A percentile compares a stretch with the other conserved stretches of the same genome.
Evolutionary conservation across 106 monocot genomes (phyloP).

Genomic region (Alisma plantagoaquatica): DNA sequence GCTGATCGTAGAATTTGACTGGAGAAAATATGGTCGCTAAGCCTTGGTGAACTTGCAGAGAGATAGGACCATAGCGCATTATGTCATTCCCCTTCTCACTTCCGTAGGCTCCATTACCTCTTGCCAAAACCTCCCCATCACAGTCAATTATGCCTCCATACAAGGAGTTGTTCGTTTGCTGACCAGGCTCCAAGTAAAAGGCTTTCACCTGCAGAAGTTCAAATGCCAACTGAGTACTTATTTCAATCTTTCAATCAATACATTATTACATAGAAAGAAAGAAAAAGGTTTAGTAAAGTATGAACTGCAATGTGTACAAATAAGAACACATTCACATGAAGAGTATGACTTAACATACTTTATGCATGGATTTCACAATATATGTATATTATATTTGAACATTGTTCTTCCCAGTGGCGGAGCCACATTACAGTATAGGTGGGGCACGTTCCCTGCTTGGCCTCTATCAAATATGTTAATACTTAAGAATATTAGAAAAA

Average conservation of each 20-base stretch:
- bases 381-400: too few species aligned
- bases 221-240: too few species aligned
- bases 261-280: neutral
- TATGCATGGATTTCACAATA: too few species aligned
- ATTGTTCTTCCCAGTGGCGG: too few species aligned
- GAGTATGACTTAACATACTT: neutral
- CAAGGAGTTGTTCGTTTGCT: conserved; percentile 27
- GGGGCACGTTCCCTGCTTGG: too few species aligned
- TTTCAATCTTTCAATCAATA: too few species aligned
- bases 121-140: conserved; percentile 76
- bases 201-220: conserved; percentile 63
- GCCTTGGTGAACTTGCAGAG: conserved; percentile 51
- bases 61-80: conserved; percentile 70
- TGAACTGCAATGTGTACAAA: neutral
- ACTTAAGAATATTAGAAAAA: too few species aligned
- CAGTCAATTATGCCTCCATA: conserved; percentile 81
- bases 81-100: conserved; percentile 18
- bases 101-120: conserved; percentile 37
- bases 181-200: conserved; percentile 58
- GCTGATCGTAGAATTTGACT: too few species aligned
- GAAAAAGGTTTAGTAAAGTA: neutral
- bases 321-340: neutral
- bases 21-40: conserved; percentile 67
- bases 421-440: too few species aligned
- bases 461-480: too few species aligned